phyloP scores from a whole-genome alignment of 805 yeast genomes.

The Ogataea corticis region DNA sequence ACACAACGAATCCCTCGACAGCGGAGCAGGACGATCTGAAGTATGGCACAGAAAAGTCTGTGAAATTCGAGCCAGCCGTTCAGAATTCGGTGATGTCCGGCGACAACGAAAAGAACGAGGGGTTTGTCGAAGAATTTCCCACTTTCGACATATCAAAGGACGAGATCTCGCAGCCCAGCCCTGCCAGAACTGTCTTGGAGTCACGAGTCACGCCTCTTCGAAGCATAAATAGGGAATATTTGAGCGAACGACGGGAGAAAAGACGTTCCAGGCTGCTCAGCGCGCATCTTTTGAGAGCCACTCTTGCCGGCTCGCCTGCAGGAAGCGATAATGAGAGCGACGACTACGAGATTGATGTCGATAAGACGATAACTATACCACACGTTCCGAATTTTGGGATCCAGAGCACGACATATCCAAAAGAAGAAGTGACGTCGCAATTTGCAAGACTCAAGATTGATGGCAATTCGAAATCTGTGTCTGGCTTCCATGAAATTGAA shows the following conservation, averaged over 20 bases:
- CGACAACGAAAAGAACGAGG: neutral
- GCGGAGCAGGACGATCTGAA: constrained; percentile 12
- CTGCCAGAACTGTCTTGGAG: neutral
- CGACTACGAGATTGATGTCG: constrained; percentile 18
- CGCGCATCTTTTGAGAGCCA: constrained; percentile 15
- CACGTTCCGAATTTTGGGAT: constrained; percentile 18
- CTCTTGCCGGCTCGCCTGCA: constrained; percentile 22
- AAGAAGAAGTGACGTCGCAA: neutral
- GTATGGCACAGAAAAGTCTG: neutral
- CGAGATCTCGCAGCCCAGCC: neutral
- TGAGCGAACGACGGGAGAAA: constrained; percentile 20
- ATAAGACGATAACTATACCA: constrained; percentile 19
- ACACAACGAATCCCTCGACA: constrained; percentile 12
- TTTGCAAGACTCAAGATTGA: neutral
- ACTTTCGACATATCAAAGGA: constrained; percentile 10
- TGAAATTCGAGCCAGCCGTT: too few relatives aligned
- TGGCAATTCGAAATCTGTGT: constrained; percentile 11
- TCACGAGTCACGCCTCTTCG: neutral
- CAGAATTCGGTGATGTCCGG: too few relatives aligned
- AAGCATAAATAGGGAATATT: constrained; percentile 8
- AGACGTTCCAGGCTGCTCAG: constrained; percentile 21
- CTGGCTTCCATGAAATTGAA: constrained; percentile 25
- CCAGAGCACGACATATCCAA: constrained; percentile 11
- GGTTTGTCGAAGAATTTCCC: constrained; percentile 8
- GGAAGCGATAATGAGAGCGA: constrained; percentile 8